Percentiles rank a stretch among this genome's conserved stretches.
Evolutionary conservation across 2,329 filamentous ascomycete species (phyloP).

Genomic region (Claviceps sp.): DNA sequence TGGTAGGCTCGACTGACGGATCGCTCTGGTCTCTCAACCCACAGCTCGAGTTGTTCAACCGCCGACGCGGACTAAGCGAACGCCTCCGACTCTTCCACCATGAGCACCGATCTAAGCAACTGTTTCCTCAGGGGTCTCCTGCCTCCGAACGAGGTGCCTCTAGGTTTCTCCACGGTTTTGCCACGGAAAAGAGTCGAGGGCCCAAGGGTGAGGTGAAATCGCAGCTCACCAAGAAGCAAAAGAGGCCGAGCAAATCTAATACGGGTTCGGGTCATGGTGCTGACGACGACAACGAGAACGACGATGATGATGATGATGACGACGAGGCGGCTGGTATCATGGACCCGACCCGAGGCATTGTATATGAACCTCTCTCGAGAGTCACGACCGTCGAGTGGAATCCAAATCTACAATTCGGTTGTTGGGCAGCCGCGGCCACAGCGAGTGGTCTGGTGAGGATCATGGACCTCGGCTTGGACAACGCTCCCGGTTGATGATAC

Average conservation of each 20-base stretch:
- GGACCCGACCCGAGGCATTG: conserved; percentile 30
- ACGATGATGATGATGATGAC: conserved; percentile 18
- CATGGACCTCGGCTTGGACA: conserved; percentile 48
- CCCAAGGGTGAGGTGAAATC: conserved; percentile 27
- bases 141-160: conserved; percentile 29
- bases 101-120: conserved; percentile 30
- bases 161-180: conserved; percentile 38
- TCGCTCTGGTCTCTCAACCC: conserved; percentile 35
- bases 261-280: conserved; percentile 13
- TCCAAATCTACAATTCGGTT: conserved; percentile 49
- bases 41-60: conserved; percentile 23
- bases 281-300: conserved; percentile 17
- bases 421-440: conserved; percentile 53
- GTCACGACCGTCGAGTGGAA: conserved; percentile 55
- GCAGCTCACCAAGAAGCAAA: conserved; percentile 20
- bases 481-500: conserved; percentile 4
- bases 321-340: conserved; percentile 18
- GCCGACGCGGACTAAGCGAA: conserved; percentile 19
- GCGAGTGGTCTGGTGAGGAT: conserved; percentile 53
- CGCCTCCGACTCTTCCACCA: conserved; percentile 35
- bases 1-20: conserved; percentile 40
- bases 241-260: conserved; percentile 21
- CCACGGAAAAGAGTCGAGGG: conserved; percentile 35
- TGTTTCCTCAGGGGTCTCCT: conserved; percentile 16
- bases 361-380: conserved; percentile 50